A percentile compares a stretch with the other conserved stretches of the same genome.
Evolutionary conservation across 73 alveolate species (phyloP).

Genomic region (Paramecium sonneborni): DNA sequence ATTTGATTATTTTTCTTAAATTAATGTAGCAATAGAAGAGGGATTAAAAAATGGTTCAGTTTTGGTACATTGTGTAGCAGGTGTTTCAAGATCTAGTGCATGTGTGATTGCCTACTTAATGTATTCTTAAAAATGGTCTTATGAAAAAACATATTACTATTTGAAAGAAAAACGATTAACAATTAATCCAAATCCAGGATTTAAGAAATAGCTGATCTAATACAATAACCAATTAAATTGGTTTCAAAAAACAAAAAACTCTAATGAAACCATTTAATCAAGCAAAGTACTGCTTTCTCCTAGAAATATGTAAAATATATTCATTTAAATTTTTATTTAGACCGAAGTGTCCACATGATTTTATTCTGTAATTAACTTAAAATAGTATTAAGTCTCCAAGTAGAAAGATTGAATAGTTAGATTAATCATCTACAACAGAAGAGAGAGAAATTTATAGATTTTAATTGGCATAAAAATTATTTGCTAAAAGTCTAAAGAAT

Average conservation of each 20-base stretch:
- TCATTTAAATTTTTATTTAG: neutral
- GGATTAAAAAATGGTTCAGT: conserved; percentile 74
- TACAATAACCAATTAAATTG: neutral
- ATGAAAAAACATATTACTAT: conserved; percentile 64
- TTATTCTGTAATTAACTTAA: neutral
- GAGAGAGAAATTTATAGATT: neutral
- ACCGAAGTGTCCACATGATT: neutral
- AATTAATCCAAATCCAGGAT: conserved; percentile 76
- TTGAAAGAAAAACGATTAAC: conserved; percentile 70
- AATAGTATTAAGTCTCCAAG: neutral
- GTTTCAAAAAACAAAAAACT: neutral
- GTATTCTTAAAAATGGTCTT: conserved; percentile 64
- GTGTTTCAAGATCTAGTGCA: conserved; percentile 74
- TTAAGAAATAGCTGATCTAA: conserved; percentile 58
- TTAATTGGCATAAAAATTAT: neutral
- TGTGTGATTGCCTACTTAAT: conserved; percentile 72
- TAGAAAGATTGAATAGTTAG: neutral
- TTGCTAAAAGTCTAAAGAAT: neutral
- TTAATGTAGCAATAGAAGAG: conserved; percentile 67
- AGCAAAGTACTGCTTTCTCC: neutral
- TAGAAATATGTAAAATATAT: neutral
- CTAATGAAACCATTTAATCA: neutral
- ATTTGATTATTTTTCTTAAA: neutral
- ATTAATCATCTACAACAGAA: neutral
- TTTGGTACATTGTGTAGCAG: conserved; percentile 80